These are phyloP conservation scores for Limonium bicolor DNA, from an alignment of 148 eudicot species.

Conservation along the genomic window DNA sequence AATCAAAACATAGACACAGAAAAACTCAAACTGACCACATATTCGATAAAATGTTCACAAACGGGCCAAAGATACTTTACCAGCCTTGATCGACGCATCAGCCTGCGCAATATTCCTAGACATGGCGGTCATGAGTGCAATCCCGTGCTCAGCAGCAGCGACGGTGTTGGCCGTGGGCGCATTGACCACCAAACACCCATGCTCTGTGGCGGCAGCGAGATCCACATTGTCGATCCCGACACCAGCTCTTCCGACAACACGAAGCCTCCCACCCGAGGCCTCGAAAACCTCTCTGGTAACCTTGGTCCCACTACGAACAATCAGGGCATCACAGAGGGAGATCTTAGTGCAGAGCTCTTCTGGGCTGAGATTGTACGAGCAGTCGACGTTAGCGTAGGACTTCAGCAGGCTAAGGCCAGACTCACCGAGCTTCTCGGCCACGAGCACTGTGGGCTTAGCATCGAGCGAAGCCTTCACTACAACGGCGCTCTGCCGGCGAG, in stretches of 20 bases:
- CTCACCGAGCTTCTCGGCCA: constrained; percentile 77
- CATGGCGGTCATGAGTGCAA: constrained; percentile 82
- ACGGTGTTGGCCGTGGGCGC: constrained; percentile 96
- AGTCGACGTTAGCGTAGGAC: constrained; percentile 68
- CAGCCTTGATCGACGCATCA: constrained; percentile 86
- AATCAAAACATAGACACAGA: not conserved
- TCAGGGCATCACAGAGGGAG: constrained; percentile 83
- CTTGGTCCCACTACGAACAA: constrained; percentile 82
- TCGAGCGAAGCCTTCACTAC: constrained; percentile 20
- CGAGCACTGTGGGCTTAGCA: constrained; percentile 70
- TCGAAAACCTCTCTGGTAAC: constrained; percentile 87
- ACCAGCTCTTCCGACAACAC: constrained; percentile 94
- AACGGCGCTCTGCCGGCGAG: constrained; percentile 5
- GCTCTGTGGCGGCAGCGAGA: constrained; percentile 93
- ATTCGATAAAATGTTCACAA: constrained; percentile 22
- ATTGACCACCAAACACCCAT: constrained; percentile 90
- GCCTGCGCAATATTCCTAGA: constrained; percentile 93
- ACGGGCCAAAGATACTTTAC: constrained; percentile 15
- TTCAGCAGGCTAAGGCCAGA: constrained; percentile 56
- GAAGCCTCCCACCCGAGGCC: constrained; percentile 68
- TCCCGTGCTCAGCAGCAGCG: constrained; percentile 97
- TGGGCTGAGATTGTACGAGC: constrained; percentile 67
- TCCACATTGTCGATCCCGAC: constrained; percentile 99
- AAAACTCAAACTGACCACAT: constrained; percentile 2
- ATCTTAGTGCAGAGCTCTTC: constrained; percentile 93